Evolutionary conservation across 306 rosid species (phyloP), one percentile per base, ranked within the genome.

Genomic region (Dalbergia cultrata): DNA sequence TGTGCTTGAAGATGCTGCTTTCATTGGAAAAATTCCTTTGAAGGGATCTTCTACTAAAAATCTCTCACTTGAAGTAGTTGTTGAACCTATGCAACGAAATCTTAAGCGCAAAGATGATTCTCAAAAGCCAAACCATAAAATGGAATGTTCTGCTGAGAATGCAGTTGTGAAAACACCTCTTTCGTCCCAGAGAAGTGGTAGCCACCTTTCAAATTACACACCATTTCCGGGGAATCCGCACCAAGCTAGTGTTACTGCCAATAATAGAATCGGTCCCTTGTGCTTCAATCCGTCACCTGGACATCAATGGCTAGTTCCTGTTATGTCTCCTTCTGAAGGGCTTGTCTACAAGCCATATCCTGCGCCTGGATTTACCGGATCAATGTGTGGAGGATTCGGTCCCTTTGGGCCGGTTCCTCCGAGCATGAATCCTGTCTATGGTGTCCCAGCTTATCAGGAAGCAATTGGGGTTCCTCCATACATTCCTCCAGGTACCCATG

Each of bases 291-390:
- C 86, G 82, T 53, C 92, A 68, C 82, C 92, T 21, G 92, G 88
- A 39, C 92, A 88, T 14, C 98, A 91, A 41, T 91, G 91, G 93
- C 70, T 93, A 73, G 52, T 93, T 70, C 98, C 98, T 57, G 91
- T 93, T 26, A 87, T 93, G 94, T 81, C 97, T 74, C 89, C 94
- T 53, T 82, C 97, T 19, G 98, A 93, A 85, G 98, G 98, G 82
- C 97, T 93, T 56, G 78, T 93, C 37, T 93, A 90, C 79, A 93
- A 93, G 90, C 98, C 98, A 12, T 93, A 86, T 72, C 70, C 84
- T 2, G 94, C 74, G 16, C 91, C 92, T 34, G 90, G 82, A 76
- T 81, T 80, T 31, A 53, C 60, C 4, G 91, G 89, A 79, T 9
- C 88, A 5, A 59, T 13, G 78, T 84, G 74, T 78, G 92, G 89